Evolutionary conservation across 2,329 filamentous ascomycete genomes (phyloP), one percentile per base, ranked within the genome.

Genomic region (Colletotrichum endophyticum): DNA sequence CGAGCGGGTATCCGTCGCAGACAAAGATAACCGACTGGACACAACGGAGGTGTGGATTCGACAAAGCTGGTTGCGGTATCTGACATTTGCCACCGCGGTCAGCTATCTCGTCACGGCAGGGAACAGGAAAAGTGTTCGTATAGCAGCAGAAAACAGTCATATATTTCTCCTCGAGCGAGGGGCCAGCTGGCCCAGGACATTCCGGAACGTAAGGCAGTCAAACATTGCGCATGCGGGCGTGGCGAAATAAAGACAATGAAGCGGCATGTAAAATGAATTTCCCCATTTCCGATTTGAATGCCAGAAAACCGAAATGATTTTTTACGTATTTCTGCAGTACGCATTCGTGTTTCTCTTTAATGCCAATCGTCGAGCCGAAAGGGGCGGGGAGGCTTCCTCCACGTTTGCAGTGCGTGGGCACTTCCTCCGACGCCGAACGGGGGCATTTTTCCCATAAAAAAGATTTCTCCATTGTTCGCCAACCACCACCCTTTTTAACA

Each of bases 281-380:
- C 66, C 73, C 74, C 59, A 61, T 76, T 76, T 76, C 70, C 70
- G 59, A 66, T 74, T 69, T 72, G 64, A 74, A 76, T 76, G 74
- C 74, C 71, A 73, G 66, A 70, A 76, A 69, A 59, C 63, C 70
- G 36, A 72, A 56, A 72, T 73, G 59, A 63, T 76, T 74, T 73
- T 76, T 73, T 71, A 69, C 71, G 70, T 73, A 66, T 66, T 61
- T 70, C 66, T 76, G 74, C 74, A n/a, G 49, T 74, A 74, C 74
- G 70, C 74, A 76, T 76, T 70, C 74, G 70, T 76, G 36, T 73
- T 39, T 76, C 57, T 74, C 64, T 73, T 57, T n/a, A 49, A 49
- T 49, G 44, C 44, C 44, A 49, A 49, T 49, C 34, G 39, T 75
- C 62, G n/a, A 56, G 25, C 63, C 70, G 66, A 59, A 66, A 68